A percentile compares a stretch with the other conserved stretches of the same genome.
phyloP scores from a whole-genome alignment of 208 protist species.

The Trichomonas vaginalis region DNA sequence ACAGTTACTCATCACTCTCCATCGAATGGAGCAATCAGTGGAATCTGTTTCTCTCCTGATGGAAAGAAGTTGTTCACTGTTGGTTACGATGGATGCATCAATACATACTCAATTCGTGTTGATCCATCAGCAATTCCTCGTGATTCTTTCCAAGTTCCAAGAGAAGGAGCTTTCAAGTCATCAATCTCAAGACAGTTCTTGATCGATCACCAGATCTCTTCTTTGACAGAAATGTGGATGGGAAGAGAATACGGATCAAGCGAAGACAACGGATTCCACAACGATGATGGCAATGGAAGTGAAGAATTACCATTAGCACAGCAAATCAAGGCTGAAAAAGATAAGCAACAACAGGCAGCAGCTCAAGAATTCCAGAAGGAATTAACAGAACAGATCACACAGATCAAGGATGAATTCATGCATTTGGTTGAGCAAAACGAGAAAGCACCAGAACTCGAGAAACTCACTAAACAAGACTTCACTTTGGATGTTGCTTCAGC shows the following conservation, averaged over 20 bases:
- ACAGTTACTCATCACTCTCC: neutral
- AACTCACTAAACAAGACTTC: neutral
- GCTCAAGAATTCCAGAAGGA: neutral
- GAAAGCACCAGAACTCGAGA: neutral
- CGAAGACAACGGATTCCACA: neutral
- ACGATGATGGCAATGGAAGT: neutral
- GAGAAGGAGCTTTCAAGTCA: neutral
- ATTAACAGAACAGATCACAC: neutral
- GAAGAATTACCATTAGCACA: neutral
- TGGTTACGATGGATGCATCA: slow-evolving; percentile 10
- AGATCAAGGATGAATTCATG: neutral
- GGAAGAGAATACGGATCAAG: neutral
- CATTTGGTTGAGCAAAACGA: neutral
- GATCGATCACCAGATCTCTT: neutral
- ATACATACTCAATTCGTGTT: neutral
- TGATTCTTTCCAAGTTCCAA: neutral
- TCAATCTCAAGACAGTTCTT: neutral
- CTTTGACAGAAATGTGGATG: neutral
- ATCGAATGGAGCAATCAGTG: neutral
- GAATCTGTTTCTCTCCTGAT: neutral
- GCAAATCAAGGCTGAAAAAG: neutral
- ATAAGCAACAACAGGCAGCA: neutral
- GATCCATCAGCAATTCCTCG: neutral
- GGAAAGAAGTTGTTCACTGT: neutral
- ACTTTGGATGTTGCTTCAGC: neutral